Conservation (phyloP, 805 yeast species). For the Metschnikowia picachoensis region DNA sequence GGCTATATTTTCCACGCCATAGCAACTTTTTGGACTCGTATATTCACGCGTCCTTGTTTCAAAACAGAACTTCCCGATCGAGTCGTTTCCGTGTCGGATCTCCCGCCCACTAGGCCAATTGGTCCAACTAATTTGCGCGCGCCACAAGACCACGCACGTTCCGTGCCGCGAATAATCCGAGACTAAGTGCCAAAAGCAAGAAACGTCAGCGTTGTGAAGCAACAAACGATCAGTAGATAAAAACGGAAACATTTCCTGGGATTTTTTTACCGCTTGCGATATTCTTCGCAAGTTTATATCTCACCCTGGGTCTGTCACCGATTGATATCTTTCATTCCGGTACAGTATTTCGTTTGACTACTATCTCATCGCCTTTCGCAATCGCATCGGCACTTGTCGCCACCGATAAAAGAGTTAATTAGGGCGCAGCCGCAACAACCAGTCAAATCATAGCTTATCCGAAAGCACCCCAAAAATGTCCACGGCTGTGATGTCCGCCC, state of each 20-base stretch:
- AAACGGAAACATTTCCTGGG: too few relatives aligned
- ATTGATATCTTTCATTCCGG: not conserved
- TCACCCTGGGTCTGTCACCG: not conserved
- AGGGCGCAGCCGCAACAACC: slow-evolving; percentile 1
- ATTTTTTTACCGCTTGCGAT: too few relatives aligned
- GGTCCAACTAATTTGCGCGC: too few relatives aligned
- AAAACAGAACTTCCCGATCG: not conserved
- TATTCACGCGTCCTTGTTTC: not conserved
- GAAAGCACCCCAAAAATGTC: not conserved
- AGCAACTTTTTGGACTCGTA: not conserved
- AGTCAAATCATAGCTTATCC: too few relatives aligned
- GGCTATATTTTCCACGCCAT: not conserved
- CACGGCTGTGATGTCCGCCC: not conserved
- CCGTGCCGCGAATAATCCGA: not conserved
- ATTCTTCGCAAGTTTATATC: too few relatives aligned
- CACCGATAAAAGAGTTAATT: not conserved
- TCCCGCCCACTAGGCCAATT: too few relatives aligned
- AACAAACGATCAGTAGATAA: too few relatives aligned
- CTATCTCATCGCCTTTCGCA: slow-evolving; percentile 1
- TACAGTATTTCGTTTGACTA: not conserved
- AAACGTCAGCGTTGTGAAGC: too few relatives aligned
- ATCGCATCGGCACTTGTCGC: slow-evolving; percentile 5
- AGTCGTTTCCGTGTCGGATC: not conserved
- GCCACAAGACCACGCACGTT: too few relatives aligned
- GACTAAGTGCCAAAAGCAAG: not conserved